Evolutionary conservation across 2,329 filamentous ascomycete genomes (phyloP).

Genomic region (Calonectria honghensis): DNA sequence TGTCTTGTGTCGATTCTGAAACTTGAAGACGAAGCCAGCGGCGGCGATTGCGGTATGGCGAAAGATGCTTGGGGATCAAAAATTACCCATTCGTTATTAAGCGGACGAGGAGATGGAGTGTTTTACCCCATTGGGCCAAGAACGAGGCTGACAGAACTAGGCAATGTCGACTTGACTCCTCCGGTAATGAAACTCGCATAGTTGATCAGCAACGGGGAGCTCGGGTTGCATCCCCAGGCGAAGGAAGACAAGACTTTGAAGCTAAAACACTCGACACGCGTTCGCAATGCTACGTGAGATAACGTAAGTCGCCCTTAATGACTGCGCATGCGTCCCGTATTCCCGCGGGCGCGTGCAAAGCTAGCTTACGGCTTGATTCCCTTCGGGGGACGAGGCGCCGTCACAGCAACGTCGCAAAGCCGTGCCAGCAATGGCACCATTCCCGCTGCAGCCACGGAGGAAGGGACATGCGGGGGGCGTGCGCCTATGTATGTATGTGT

Average conservation of each 20-base stretch:
- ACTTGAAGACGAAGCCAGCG: conserved; percentile 22
- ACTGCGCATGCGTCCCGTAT: conserved; percentile 18
- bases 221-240: conserved; percentile 24
- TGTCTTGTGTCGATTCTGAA: conserved; percentile 37
- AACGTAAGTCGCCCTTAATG: conserved; percentile 13
- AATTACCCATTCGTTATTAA: conserved; percentile 8
- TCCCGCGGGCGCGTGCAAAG: conserved; percentile 12
- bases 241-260: conserved; percentile 18
- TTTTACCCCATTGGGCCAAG: conserved; percentile 30
- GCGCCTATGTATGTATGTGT: conserved; percentile 8
- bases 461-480: conserved; percentile 16
- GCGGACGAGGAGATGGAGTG: conserved; percentile 24
- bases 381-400: conserved; percentile 20
- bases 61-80: not conserved
- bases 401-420: conserved; percentile 32
- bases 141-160: conserved; percentile 32
- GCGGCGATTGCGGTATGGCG: conserved; percentile 3
- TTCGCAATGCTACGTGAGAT: conserved; percentile 23
- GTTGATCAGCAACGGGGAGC: conserved; percentile 24
- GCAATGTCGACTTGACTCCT: conserved; percentile 26
- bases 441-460: conserved; percentile 34
- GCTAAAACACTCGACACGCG: conserved; percentile 24
- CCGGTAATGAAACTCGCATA: conserved; percentile 21
- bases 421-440: conserved; percentile 21
- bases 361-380: conserved; percentile 15